Conservation (phyloP, 2,329 filamentous ascomycete genomes). For the Cladophialophora immunda region DNA sequence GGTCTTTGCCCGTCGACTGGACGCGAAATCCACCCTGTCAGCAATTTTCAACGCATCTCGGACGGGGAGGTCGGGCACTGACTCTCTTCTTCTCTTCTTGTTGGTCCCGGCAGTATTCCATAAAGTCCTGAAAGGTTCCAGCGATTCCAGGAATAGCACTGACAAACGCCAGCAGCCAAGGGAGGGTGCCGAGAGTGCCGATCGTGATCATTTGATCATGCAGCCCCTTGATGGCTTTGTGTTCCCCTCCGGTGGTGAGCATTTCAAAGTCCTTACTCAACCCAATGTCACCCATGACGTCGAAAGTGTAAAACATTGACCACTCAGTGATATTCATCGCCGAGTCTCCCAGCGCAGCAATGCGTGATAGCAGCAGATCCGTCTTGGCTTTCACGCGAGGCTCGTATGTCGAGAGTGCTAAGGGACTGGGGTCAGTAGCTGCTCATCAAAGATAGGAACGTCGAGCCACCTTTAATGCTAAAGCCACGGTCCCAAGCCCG, state of each 20-base stretch:
- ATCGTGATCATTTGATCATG: conserved; percentile 8
- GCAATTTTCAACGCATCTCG: neutral
- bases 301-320: conserved; percentile 6
- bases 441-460: neutral
- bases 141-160: conserved; percentile 1
- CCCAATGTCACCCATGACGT: conserved; percentile 2
- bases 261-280: conserved; percentile 4
- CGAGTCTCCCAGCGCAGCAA: neutral
- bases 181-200: conserved; percentile 1
- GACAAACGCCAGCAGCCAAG: neutral
- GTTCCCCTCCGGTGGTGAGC: neutral
- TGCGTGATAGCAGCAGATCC: neutral
- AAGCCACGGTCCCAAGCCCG: conserved; percentile 4
- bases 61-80: neutral
- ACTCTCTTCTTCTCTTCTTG: conserved; percentile 4
- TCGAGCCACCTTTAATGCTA: neutral
- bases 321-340: conserved; percentile 3
- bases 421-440: neutral
- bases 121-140: conserved; percentile 1
- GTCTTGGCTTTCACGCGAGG: neutral
- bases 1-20: neutral
- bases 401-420: conserved; percentile 4
- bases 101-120: neutral
- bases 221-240: neutral
- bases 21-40: neutral